Conservation (phyloP, 139 green algal species). For the Nannochloris sp. region DNA sequence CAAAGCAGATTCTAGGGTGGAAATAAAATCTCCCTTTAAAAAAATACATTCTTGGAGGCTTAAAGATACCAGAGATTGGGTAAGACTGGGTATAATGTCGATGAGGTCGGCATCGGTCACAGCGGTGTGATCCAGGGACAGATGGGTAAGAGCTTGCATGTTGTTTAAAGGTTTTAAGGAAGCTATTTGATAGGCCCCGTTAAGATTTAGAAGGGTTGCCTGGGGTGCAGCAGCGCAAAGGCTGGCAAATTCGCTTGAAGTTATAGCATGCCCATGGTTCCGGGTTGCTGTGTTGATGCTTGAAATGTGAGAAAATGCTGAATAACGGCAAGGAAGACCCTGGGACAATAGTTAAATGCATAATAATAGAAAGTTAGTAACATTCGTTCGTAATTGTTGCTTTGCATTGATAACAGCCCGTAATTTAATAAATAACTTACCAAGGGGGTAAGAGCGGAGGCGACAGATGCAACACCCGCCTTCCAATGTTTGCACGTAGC, state of each 20-base stretch:
- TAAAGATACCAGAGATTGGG: background rate
- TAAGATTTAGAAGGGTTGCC: background rate
- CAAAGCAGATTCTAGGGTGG: background rate
- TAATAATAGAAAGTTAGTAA: no score
- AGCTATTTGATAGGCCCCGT: background rate
- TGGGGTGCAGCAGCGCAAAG: background rate
- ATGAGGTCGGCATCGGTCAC: background rate
- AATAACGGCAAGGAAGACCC: background rate
- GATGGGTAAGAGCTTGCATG: background rate
- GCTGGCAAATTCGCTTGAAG: background rate
- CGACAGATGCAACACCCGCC: background rate
- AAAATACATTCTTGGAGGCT: constrained; percentile 14
- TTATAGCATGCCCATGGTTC: background rate
- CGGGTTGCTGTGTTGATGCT: background rate
- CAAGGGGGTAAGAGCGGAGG: background rate
- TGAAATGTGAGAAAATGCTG: background rate
- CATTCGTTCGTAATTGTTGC: no score
- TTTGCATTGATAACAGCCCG: no score
- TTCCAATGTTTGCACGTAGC: background rate
- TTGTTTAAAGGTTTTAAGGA: background rate
- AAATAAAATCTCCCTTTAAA: background rate
- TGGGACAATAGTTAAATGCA: background rate
- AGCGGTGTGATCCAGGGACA: background rate
- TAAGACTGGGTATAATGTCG: background rate
- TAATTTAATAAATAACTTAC: background rate